Base-by-base conservation (phyloP, 176 grass and related monocot genomes). In the Avena insularis region DNA sequence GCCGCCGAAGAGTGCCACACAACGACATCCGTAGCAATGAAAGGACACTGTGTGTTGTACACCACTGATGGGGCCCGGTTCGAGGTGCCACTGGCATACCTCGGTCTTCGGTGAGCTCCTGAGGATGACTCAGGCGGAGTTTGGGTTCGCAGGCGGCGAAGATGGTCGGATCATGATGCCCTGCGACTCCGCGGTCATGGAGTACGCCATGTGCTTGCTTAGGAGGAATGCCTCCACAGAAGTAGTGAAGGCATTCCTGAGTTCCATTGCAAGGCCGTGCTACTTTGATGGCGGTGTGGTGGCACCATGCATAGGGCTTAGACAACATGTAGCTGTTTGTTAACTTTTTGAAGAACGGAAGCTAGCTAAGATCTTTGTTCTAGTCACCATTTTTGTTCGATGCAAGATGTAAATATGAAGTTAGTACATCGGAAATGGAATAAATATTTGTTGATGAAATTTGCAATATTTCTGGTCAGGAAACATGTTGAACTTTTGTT, bases 131-230 rank as follows among this genome's bases (percentile, higher is more conserved):
- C 77, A 73, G 51, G 90, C 92, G 9, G 89, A 90, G 67, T 96
- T 91, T 13, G 87, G 91, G 9, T 91, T 91, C 47, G 33, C 78
- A 2, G 9, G 46, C 11, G 23, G 23, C 3, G 10, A 64, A 2
- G 64, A 91, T 5, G 81, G 87, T 4, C 90, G 78, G 10, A 96
- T 96, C 62, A 96, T 54, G 9, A 71, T 95, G 87, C 77, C 91
- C 1, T 93, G 77, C 31, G 86, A 95, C 9, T 77, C 86, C 20
- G 45, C 29, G 2, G 71, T 80, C n/a, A 77, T 88, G 84, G 89
- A 89, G 72, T 88, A 93, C 8, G 74, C 38, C 0, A 43, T 93
- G 60, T 84, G 79, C 27, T 91, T 93, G 87, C 79, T 93, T n/a
- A 49, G 55, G 31, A 91, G 86, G 79, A 77, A 79, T 59, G 62